These are phyloP conservation scores for Debaryomyces robertsiae DNA, from an alignment of 1,139 yeast species.

Conservation along the genomic window DNA sequence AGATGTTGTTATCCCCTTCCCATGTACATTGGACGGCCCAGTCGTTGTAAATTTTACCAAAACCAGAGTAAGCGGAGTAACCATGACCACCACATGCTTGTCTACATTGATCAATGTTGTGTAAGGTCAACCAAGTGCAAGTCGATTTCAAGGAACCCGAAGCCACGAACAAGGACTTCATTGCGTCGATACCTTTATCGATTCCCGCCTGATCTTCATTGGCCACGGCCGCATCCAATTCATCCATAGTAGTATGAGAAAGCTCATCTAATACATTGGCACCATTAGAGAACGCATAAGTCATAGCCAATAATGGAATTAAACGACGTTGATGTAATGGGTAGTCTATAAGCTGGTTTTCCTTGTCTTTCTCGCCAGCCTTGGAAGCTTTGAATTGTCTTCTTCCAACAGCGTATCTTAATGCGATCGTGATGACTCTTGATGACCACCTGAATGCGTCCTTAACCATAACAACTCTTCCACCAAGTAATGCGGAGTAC, in stretches of 20 bases:
- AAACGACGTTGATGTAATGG: conserved; percentile 86
- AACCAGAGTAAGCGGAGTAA: conserved; percentile 84
- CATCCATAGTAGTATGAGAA: conserved; percentile 52
- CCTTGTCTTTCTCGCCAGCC: conserved; percentile 36
- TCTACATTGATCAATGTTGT: conserved; percentile 81
- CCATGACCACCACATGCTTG: conserved; percentile 98
- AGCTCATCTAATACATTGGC: conserved; percentile 63
- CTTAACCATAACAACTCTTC: conserved; percentile 85
- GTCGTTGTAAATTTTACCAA: conserved; percentile 85
- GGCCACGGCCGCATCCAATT: conserved; percentile 56
- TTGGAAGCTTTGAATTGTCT: conserved; percentile 70
- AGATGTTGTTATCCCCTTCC: conserved; percentile 94
- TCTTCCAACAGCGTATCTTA: conserved; percentile 87
- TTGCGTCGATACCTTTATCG: conserved; percentile 55
- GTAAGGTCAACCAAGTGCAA: conserved; percentile 82
- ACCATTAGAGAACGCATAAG: conserved; percentile 75
- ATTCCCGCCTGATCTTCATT: conserved; percentile 44
- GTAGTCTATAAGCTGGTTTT: conserved; percentile 74
- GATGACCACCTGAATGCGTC: conserved; percentile 84
- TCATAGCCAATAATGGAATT: conserved; percentile 75
- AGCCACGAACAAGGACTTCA: conserved; percentile 79
- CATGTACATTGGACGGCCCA: conserved; percentile 97
- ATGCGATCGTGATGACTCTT: conserved; percentile 78
- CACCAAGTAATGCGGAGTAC: conserved; percentile 83
- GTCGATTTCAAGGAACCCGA: conserved; percentile 91